Base-by-base conservation (phyloP, 73 alveolate species). In the Breviolum minutum region DNA sequence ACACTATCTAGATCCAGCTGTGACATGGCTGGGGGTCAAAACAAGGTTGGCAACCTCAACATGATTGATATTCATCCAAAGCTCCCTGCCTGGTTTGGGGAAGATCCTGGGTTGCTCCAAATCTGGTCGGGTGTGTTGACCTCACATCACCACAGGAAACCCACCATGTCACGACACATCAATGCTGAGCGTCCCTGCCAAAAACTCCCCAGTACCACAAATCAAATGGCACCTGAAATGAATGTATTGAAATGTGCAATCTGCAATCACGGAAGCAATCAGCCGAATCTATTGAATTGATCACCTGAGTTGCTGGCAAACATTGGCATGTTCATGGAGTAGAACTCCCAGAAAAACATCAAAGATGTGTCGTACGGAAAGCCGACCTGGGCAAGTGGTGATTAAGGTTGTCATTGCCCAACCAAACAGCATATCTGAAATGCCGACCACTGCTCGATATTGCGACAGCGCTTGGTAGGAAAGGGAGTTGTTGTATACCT, bases 291-390 rank as follows among this genome's bases (percentile, higher is more conserved):
- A 20, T 24, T 7, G 86, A 5, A 7, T 62, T 10, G 26, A n/a
- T 48, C 74, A 9, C 16, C 76, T 63, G 80, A 66, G 90, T 14
- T 9, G 24, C 40, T 13, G 10, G 62, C 99, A 61, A 94, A 94
- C 68, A 69, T 94, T 24, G 99, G 99, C 99, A 94, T 94, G 71
- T 64, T 64, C 93, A 94, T 79, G 66, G 99, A 94, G 99, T 79
- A 94, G 94, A 94, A 94, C 99, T 94, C 99, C 99, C 99, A 94
- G 84, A 94, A 94, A n/a, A 94, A 94, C 99, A 94, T 94, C 91
- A 94, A 63, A 9, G 99, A 94, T 20, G 99, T 94, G 84, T 94
- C 99, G 62, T 94, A 94, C 8, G 99, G 99, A 68, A 94, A 94
- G 14, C 93, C 94, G 85, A 94, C 99, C 97, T 92, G 26, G 26